Percentiles rank a stretch among this genome's conserved stretches.
These are phyloP conservation scores for Barnettozyma wickerhamii DNA, from an alignment of 805 yeast species.

Conservation along the genomic window DNA sequence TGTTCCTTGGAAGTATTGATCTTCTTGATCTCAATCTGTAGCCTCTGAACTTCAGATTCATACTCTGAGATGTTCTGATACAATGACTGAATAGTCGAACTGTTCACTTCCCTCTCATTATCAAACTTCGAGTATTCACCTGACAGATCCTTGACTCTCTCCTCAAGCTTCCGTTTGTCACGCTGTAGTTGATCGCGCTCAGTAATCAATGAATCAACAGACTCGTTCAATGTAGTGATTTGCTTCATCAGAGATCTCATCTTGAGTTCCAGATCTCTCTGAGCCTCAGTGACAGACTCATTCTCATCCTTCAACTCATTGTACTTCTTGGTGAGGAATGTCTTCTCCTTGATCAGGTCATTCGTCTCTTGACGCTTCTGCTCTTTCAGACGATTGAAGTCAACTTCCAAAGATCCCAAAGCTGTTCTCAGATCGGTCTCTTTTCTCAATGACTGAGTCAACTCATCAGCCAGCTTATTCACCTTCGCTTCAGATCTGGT, in stretches of 20 bases:
- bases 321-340: conserved; percentile 36
- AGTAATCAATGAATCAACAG: conserved; percentile 53
- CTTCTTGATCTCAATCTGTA: conserved; percentile 28
- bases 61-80: conserved; percentile 23
- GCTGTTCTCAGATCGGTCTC: conserved; percentile 67
- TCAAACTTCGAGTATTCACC: conserved; percentile 35
- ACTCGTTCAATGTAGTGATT: conserved; percentile 49
- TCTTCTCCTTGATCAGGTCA: conserved; percentile 38
- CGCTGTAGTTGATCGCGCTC: conserved; percentile 60
- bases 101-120: conserved; percentile 24
- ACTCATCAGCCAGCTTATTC: conserved; percentile 46
- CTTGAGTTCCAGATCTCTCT: conserved; percentile 42
- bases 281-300: conserved; percentile 36
- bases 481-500: conserved; percentile 42
- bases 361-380: conserved; percentile 31
- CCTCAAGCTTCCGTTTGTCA: conserved; percentile 45
- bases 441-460: conserved; percentile 50
- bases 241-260: conserved; percentile 46
- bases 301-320: conserved; percentile 40
- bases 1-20: conserved; percentile 21
- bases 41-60: conserved; percentile 26
- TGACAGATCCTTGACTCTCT: conserved; percentile 37
- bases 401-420: conserved; percentile 55
- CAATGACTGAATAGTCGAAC: conserved; percentile 13
- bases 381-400: conserved; percentile 50